phyloP scores from a whole-genome alignment of 129 eudicot species.

The Tanacetum coccineum region DNA sequence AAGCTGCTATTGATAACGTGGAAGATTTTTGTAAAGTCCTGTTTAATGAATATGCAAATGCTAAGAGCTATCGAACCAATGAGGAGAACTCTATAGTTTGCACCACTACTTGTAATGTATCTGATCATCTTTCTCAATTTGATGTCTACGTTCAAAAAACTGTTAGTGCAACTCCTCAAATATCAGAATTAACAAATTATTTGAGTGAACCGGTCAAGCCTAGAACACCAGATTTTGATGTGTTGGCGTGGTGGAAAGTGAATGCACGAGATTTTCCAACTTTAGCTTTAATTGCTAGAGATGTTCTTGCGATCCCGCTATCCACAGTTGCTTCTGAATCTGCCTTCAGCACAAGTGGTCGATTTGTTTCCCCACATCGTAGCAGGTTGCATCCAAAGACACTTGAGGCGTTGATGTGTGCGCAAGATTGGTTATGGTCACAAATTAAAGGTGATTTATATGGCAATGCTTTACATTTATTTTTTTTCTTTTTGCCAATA shows the following conservation, averaged over 20 bases:
- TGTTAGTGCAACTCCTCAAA: background rate
- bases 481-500: background rate
- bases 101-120: background rate
- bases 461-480: background rate
- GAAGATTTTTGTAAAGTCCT: background rate
- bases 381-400: background rate
- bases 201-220: constrained; percentile 1
- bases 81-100: background rate
- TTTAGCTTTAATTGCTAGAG: constrained; percentile 5
- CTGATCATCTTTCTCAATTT: background rate
- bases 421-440: constrained; percentile 11
- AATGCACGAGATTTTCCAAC: constrained; percentile 2
- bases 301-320: constrained; percentile 13
- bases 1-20: background rate
- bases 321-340: constrained; percentile 17
- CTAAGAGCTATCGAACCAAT: background rate
- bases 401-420: background rate
- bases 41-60: background rate
- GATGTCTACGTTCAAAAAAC: background rate
- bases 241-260: constrained; percentile 18
- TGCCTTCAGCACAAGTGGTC: constrained; percentile 11
- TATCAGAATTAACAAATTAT: background rate
- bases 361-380: constrained; percentile 15
- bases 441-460: background rate
- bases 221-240: constrained; percentile 6